phyloP scores from a whole-genome alignment of 2,329 filamentous ascomycete genomes.

The Aspergillus sp. region DNA sequence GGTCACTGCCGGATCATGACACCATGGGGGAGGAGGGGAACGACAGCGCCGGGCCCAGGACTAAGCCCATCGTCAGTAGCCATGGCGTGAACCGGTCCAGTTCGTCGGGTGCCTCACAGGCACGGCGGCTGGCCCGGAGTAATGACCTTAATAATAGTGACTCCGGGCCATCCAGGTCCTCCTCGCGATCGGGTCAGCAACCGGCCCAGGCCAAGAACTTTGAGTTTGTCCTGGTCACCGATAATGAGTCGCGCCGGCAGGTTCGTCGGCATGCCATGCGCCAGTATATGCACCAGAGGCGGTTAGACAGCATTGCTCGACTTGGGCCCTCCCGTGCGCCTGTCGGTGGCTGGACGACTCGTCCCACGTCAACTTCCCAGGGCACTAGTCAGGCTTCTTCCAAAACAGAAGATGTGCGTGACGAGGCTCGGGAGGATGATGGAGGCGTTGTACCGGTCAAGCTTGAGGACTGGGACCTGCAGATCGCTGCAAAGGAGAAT shows the following conservation, averaged over 20 bases:
- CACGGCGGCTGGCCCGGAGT: slow-evolving; percentile 8
- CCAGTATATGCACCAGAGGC: slow-evolving; percentile 33
- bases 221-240: slow-evolving; percentile 33
- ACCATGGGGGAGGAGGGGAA: slow-evolving; percentile 27
- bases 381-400: slow-evolving; percentile 8
- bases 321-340: slow-evolving; percentile 27
- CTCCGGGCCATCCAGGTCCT: slow-evolving; percentile 1
- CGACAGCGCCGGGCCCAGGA: slow-evolving; percentile 10
- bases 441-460: slow-evolving; percentile 5
- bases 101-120: slow-evolving; percentile 1
- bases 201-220: slow-evolving; percentile 24
- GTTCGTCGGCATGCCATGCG: slow-evolving; percentile 37
- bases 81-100: slow-evolving; percentile 4
- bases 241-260: slow-evolving; percentile 30
- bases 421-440: slow-evolving; percentile 3
- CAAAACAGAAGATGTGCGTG: slow-evolving; percentile 10
- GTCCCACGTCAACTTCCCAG: slow-evolving; percentile 7
- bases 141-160: slow-evolving; percentile 3
- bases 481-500: slow-evolving; percentile 4
- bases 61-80: slow-evolving; percentile 5
- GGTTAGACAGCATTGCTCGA: slow-evolving; percentile 31
- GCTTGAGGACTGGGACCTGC: slow-evolving; percentile 6
- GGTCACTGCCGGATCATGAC: slow-evolving; percentile 20
- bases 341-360: slow-evolving; percentile 22
- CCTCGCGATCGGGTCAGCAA: slow-evolving; percentile 7